Evolutionary conservation across 306 rosid species (phyloP).

Genomic region (Aeschynomene evenia): DNA sequence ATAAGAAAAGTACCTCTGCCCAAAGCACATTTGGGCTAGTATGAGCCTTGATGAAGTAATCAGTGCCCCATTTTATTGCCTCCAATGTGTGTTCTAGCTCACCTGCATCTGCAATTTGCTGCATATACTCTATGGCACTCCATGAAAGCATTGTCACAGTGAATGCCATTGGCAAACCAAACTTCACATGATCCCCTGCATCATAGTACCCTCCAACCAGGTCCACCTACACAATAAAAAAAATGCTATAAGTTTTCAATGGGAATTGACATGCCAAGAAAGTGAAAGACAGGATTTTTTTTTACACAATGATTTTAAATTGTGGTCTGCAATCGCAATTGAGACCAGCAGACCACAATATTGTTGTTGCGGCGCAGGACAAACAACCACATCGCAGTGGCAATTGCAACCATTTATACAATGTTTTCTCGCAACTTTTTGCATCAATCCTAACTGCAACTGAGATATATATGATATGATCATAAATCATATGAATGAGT

Average conservation of each 20-base stretch:
- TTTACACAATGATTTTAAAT: no score
- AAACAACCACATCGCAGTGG: no score
- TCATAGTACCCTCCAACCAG: conserved; percentile 97
- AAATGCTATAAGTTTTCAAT: conserved; percentile 15
- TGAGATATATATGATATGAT: background rate
- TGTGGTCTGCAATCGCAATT: no score
- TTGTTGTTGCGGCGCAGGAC: no score
- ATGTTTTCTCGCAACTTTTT: no score
- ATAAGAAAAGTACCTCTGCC: conserved; percentile 69
- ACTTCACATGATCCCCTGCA: conserved; percentile 98
- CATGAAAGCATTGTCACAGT: conserved; percentile 96
- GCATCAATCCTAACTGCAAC: no score
- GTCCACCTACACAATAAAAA: conserved; percentile 59
- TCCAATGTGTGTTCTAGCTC: conserved; percentile 78
- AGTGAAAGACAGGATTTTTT: background rate
- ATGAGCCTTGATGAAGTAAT: conserved; percentile 96
- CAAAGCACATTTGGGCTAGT: conserved; percentile 85
- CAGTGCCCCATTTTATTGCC: conserved; percentile 97
- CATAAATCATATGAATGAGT: background rate
- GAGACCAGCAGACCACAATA: no score
- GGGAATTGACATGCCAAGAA: background rate
- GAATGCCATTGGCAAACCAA: conserved; percentile 96
- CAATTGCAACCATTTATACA: no score
- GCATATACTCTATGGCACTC: conserved; percentile 71
- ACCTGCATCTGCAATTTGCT: conserved; percentile 71